These are phyloP conservation scores for Ogataea hybrid DNA, from an alignment of 1,139 yeast genomes.

Conservation along the genomic window DNA sequence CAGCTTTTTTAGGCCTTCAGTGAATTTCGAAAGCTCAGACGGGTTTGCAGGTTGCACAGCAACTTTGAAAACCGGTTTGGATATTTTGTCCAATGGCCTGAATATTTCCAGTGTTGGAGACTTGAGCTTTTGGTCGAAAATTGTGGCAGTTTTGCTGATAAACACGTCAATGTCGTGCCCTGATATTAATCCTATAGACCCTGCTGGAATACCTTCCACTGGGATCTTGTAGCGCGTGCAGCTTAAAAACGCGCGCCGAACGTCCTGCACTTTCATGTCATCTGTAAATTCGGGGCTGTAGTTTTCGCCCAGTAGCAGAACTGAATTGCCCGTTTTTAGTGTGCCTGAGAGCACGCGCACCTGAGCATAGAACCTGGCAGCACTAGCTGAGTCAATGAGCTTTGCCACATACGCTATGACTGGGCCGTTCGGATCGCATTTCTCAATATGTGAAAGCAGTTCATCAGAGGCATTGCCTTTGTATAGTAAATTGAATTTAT, in stretches of 20 bases:
- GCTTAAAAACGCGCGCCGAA: slow-evolving; percentile 52
- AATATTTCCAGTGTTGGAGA: slow-evolving; percentile 34
- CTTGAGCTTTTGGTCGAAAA: slow-evolving; percentile 33
- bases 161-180: slow-evolving; percentile 53
- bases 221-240: slow-evolving; percentile 71
- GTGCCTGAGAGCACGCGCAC: slow-evolving; percentile 65
- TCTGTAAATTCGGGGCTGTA: slow-evolving; percentile 54
- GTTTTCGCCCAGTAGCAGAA: slow-evolving; percentile 59
- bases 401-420: slow-evolving; percentile 62
- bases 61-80: slow-evolving; percentile 68
- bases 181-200: slow-evolving; percentile 63
- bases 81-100: slow-evolving; percentile 43
- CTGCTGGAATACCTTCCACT: slow-evolving; percentile 54
- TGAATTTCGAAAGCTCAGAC: slow-evolving; percentile 69
- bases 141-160: slow-evolving; percentile 59
- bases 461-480: slow-evolving; percentile 13
- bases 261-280: slow-evolving; percentile 40
- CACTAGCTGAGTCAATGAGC: slow-evolving; percentile 52
- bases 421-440: slow-evolving; percentile 41
- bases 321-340: slow-evolving; percentile 43
- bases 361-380: slow-evolving; percentile 47
- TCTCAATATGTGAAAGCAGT: slow-evolving; percentile 21
- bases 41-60: slow-evolving; percentile 84
- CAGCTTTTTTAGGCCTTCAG: slow-evolving; percentile 63
- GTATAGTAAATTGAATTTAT: slow-evolving; percentile 27